Conservation (phyloP, 371 early-diverging fungal genomes). For the Mucor lusitanicus region DNA sequence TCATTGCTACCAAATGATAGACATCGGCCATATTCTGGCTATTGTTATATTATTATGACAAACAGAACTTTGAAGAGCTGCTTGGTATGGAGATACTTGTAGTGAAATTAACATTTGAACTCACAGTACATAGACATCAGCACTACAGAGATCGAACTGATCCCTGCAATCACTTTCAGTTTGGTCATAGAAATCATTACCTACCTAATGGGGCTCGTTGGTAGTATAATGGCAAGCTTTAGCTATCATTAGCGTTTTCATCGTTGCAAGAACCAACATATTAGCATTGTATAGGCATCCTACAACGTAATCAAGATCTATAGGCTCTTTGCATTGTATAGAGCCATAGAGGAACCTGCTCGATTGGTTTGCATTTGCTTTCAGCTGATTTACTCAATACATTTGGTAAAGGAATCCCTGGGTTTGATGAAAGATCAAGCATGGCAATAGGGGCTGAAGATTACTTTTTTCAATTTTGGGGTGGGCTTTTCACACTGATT, state of each 20-base stretch:
- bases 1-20: too few species aligned
- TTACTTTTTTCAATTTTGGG: neutral
- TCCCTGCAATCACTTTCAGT: neutral
- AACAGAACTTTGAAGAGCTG: too few species aligned
- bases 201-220: neutral
- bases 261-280: neutral
- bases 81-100: too few species aligned
- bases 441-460: neutral
- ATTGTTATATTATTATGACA: too few species aligned
- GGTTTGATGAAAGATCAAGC: too few species aligned
- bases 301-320: neutral
- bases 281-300: neutral
- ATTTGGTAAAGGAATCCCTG: too few species aligned
- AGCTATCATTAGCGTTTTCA: neutral
- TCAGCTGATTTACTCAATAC: neutral
- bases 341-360: too few species aligned
- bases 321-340: neutral
- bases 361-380: too few species aligned
- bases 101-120: too few species aligned
- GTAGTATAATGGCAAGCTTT: neutral
- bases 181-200: neutral
- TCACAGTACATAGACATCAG: too few species aligned
- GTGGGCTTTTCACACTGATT: neutral
- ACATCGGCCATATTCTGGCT: neutral
- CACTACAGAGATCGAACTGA: neutral